A percentile compares a stretch with the other conserved stretches of the same genome.
Conservation (phyloP, 495 filamentous ascomycete genomes). For the Lasiosphaeria miniovina region DNA sequence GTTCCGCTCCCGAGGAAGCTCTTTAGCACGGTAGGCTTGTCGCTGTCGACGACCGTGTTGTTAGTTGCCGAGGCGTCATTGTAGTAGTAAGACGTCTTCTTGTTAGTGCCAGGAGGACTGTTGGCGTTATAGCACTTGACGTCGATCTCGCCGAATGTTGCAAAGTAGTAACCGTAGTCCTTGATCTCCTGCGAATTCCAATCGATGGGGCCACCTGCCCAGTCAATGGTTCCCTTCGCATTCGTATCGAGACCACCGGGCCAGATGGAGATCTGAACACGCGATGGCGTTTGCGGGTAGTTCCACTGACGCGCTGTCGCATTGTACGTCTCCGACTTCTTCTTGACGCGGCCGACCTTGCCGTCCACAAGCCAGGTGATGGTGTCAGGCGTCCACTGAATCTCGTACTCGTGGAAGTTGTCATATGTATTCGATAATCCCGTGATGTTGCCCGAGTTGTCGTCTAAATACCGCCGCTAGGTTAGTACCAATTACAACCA, state of each 20-base stretch:
- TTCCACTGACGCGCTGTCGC: conserved; percentile 74
- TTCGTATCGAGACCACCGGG: conserved; percentile 81
- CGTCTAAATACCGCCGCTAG: conserved; percentile 48
- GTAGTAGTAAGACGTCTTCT: conserved; percentile 71
- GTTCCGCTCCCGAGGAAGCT: conserved; percentile 75
- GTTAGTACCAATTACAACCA: conserved; percentile 22
- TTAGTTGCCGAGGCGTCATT: conserved; percentile 63
- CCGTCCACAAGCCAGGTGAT: conserved; percentile 87
- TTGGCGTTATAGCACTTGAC: conserved; percentile 83
- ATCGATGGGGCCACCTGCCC: conserved; percentile 87
- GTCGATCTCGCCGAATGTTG: conserved; percentile 69
- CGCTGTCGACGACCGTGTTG: conserved; percentile 68
- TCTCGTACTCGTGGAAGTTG: conserved; percentile 85
- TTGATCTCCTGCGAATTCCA: conserved; percentile 83
- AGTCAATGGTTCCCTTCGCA: conserved; percentile 78
- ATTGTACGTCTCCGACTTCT: conserved; percentile 80
- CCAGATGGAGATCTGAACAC: conserved; percentile 94
- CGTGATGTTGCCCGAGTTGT: conserved; percentile 68
- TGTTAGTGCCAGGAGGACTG: conserved; percentile 53
- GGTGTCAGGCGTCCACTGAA: conserved; percentile 84
- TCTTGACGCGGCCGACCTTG: conserved; percentile 65
- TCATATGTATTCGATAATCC: conserved; percentile 66
- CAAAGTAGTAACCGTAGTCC: conserved; percentile 84
- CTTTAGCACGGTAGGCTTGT: conserved; percentile 73
- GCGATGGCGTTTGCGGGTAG: conserved; percentile 91